phyloP scores from a whole-genome alignment of 2,329 filamentous ascomycete species.

The Myriosclerotinia duriaeana region DNA sequence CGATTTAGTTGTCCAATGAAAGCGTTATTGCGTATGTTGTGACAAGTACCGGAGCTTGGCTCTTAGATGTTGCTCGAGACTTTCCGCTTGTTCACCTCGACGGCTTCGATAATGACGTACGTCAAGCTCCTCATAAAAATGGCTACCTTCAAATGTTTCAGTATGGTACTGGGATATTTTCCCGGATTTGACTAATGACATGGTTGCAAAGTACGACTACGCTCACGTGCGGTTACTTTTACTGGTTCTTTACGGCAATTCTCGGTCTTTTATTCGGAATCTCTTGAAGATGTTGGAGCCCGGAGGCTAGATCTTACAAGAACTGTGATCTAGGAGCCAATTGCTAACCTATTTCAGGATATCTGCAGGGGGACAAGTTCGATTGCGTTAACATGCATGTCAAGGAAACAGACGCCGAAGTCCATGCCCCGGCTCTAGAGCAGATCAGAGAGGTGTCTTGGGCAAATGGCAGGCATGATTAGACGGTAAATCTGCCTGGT shows the following conservation, averaged over 20 bases:
- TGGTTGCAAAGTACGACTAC: background rate
- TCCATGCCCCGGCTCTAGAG: background rate
- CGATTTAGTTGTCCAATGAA: background rate
- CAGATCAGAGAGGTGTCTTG: conserved; percentile 1
- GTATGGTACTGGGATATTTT: conserved; percentile 7
- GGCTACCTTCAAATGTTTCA: background rate
- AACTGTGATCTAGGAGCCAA: too few relatives aligned
- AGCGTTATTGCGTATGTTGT: conserved; percentile 10
- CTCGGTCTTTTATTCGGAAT: background rate
- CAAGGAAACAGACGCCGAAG: background rate
- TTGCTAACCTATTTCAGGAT: conserved; percentile 10
- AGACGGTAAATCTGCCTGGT: background rate
- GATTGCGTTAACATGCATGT: conserved; percentile 13
- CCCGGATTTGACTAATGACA: background rate
- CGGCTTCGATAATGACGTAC: conserved; percentile 2
- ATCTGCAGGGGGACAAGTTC: conserved; percentile 14
- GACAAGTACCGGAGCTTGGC: conserved; percentile 12
- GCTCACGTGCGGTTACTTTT: conserved; percentile 4
- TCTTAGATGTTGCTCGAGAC: conserved; percentile 1
- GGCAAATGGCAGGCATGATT: conserved; percentile 9
- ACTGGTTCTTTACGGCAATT: background rate
- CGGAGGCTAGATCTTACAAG: background rate
- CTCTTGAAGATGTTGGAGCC: conserved; percentile 18
- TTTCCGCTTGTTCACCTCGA: background rate
- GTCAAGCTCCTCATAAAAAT: background rate